Percentiles rank a stretch among this genome's conserved stretches.
Evolutionary conservation across 257 asterid species (phyloP).

Genomic region (Hygrophila difformis): DNA sequence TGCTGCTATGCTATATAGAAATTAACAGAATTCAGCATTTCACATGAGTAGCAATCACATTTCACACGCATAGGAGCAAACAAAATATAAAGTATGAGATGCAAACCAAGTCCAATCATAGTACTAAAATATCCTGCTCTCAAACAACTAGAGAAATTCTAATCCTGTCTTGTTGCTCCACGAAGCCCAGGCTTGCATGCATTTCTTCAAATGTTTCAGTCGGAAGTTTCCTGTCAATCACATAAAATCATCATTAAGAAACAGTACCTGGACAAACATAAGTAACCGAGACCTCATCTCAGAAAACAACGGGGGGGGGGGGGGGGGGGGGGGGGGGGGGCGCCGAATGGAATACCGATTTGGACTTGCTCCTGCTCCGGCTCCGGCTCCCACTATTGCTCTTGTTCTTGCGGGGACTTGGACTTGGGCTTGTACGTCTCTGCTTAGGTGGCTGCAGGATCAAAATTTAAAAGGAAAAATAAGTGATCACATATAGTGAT

Average conservation of each 20-base stretch:
- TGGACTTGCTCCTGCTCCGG: constrained; percentile 20
- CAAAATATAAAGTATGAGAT: no score
- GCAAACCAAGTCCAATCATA: no score
- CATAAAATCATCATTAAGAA: not conserved
- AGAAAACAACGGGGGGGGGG: constrained; percentile 20
- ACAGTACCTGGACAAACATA: not conserved
- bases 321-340: constrained; percentile 16
- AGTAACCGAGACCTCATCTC: not conserved
- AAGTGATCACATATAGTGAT: no score
- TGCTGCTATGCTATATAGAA: no score
- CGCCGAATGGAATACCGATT: constrained; percentile 14
- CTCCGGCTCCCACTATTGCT: constrained; percentile 31
- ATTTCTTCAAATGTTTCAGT: constrained; percentile 19
- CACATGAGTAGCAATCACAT: no score
- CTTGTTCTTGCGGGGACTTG: constrained; percentile 25
- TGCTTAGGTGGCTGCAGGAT: constrained; percentile 27
- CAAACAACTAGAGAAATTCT: not conserved
- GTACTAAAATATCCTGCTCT: not conserved
- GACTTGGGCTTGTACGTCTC: constrained; percentile 20
- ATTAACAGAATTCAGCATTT: no score
- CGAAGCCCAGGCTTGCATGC: not conserved
- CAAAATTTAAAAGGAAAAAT: not conserved
- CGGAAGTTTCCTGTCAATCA: constrained; percentile 33
- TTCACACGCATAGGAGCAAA: no score
- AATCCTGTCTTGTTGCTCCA: not conserved